Base-by-base conservation (phyloP, 176 grass and related monocot species). In the Elymus sibiricus region DNA sequence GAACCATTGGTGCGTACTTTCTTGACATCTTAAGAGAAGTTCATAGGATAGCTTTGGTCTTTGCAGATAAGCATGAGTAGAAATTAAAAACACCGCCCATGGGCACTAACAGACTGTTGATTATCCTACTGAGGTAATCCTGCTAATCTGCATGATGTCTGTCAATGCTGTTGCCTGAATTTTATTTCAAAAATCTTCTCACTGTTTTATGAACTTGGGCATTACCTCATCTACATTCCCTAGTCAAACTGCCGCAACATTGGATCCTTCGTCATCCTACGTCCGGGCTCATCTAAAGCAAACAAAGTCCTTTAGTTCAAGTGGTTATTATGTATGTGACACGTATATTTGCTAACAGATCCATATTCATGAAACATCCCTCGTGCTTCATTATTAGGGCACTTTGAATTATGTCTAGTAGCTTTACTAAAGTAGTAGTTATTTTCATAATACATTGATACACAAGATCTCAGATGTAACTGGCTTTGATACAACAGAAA, bases 41-140 rank as follows among this genome's bases (percentile, higher is more conserved):
- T 76, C 70, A 38, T 79, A 89, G 35, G 76, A 43, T 40, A 53
- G 64, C 12, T 79, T 85, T 85, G 19, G 6, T 85, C 60, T 60
- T 55, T 75, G 12, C 46, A 76, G 59, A 46, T 72, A 42, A 74
- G 68, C 17, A 74, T 34, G 39, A 67, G 12, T 89, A 64, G 46
- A 65, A 66, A 72, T 42, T 72, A 37, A 63, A 58, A 75, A 72
- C 49, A 43, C 21, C 4, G 14, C 56, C 21, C 15, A 25, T 64
- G 40, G 34, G 22, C 51, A 43, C 22, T 49, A 68, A 68, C 38
- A 63, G 29, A 27, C 15, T 47, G 32, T 88, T 51, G 63, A 62
- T 78, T 88, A 56, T 69, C 58, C 40, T 76, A 39, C 19, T n/a
- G 83, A 25, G 42, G 9, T 51, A 31, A 77, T 51, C 43, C 73